Evolutionary conservation across 306 rosid species (phyloP).

Genomic region (Begonia loranthoides): DNA sequence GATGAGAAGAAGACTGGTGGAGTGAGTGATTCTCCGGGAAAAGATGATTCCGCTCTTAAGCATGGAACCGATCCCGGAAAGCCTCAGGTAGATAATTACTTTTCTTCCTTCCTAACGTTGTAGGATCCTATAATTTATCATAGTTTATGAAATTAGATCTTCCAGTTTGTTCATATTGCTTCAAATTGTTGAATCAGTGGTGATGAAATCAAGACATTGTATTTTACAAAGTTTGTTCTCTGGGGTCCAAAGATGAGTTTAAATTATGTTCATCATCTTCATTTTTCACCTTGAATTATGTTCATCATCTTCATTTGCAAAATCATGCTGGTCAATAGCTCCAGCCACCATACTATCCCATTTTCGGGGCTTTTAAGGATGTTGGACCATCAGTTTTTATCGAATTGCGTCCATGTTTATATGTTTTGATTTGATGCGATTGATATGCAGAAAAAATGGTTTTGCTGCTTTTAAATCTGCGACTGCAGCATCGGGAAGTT

Average conservation of each 20-base stretch:
- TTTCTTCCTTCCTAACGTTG: not conserved
- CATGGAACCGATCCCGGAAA: too few relatives aligned
- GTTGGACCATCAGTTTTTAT: too few relatives aligned
- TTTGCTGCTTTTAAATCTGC: constrained; percentile 25
- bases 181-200: too few relatives aligned
- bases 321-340: not conserved
- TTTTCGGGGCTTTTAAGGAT: too few relatives aligned
- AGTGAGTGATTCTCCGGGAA: constrained; percentile 3
- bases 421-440: not conserved
- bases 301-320: not conserved
- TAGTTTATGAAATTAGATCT: too few relatives aligned
- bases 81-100: constrained; percentile 1
- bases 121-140: not conserved
- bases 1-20: constrained; percentile 27
- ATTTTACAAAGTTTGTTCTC: too few relatives aligned
- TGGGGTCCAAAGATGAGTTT: too few relatives aligned
- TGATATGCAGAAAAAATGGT: constrained; percentile 20
- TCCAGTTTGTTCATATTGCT: too few relatives aligned
- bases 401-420: too few relatives aligned
- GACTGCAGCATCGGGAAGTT: not conserved
- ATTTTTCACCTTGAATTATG: too few relatives aligned
- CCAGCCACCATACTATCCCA: too few relatives aligned
- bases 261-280: not conserved
- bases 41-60: not conserved
- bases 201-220: too few relatives aligned